Evolutionary conservation across 2,329 filamentous ascomycete genomes (phyloP), one percentile per base, ranked within the genome.

Genomic region (Sporothrix pseudoabietina): DNA sequence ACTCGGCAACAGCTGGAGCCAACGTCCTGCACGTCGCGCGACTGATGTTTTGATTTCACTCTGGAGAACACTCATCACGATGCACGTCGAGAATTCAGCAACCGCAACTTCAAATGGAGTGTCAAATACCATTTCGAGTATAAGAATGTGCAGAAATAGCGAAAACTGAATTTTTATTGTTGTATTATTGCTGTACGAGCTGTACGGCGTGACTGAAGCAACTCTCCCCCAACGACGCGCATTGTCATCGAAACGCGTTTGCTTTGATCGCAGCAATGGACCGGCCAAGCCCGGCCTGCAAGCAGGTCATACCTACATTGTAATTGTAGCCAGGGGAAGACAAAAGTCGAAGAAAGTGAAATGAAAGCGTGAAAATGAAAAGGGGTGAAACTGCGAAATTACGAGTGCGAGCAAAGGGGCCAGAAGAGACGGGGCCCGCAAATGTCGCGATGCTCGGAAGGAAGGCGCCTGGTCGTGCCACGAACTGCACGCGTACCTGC

Each of bases 351-450:
- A 19, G 2, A 4, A 44, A 19, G 44, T 22, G 61, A 16, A 22
- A 30, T 19, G 5, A 30, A 52, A 52, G 16, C 16, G n/a, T n/a
- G 26, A 44, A 5, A 5, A 10, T 3, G 7, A 68, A 52, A 52
- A 68, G 44, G 44, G 65, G 44, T 35, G 26, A 68, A 35, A 52
- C 52, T 35, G 44, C 44, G 44, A 68, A 52, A 49, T 52, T 68
- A 52, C 26, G 19, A 66, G 41, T 22, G 12, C 26, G 65, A 32
- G 26, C 41, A 44, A 65, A 41, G 65, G 61, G 44, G 65, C 14
- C 26, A 7, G 22, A 32, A 26, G 44, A 49, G 41, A 52, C 14
- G 41, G 10, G 30, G 55, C 55, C 55, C 14, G 22, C 39, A n/a
- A 66, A 26, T 49, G 61, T 47, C 61, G 61, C 39, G 61, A 66